Percentiles rank a stretch among this genome's conserved stretches.
Evolutionary conservation across 2,329 filamentous ascomycete species (phyloP).

Genomic region (Claviceps sp.): DNA sequence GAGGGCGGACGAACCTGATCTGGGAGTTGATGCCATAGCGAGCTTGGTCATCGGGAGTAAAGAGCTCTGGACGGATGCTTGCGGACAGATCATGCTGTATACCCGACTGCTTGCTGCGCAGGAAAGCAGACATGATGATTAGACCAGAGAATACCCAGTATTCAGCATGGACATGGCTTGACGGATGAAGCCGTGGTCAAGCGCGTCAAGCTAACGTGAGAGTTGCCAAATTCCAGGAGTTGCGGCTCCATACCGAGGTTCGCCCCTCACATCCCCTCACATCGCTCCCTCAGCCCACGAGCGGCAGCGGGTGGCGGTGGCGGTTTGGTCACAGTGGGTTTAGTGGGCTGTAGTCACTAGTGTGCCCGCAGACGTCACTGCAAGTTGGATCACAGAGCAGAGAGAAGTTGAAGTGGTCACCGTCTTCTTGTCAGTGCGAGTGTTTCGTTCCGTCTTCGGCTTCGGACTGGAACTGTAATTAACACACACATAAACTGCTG

Average conservation of each 20-base stretch:
- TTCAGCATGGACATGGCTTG: not conserved
- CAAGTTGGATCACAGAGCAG: not conserved
- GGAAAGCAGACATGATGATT: constrained; percentile 63
- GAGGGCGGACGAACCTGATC: constrained; percentile 35
- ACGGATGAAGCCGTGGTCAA: not conserved
- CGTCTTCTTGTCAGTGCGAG: not conserved
- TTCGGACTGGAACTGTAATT: too few relatives aligned
- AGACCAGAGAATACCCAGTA: not conserved
- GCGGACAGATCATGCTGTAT: constrained; percentile 84
- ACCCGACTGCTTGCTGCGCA: constrained; percentile 86
- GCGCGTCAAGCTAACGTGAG: too few relatives aligned
- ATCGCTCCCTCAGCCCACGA: not conserved
- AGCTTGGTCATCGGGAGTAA: constrained; percentile 70
- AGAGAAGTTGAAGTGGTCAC: not conserved
- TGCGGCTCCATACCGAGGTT: not conserved
- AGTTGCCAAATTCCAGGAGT: too few relatives aligned
- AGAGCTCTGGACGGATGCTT: constrained; percentile 63
- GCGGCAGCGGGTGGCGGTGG: not conserved
- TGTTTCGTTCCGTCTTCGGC: too few relatives aligned
- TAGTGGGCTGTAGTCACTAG: not conserved
- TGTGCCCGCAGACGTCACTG: not conserved
- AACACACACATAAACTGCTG: not conserved
- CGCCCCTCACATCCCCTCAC: not conserved
- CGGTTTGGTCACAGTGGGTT: not conserved
- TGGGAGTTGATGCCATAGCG: constrained; percentile 74